These are phyloP conservation scores for Eutrema heterophyllum DNA, from an alignment of 345 rosid genomes.

Conservation along the genomic window DNA sequence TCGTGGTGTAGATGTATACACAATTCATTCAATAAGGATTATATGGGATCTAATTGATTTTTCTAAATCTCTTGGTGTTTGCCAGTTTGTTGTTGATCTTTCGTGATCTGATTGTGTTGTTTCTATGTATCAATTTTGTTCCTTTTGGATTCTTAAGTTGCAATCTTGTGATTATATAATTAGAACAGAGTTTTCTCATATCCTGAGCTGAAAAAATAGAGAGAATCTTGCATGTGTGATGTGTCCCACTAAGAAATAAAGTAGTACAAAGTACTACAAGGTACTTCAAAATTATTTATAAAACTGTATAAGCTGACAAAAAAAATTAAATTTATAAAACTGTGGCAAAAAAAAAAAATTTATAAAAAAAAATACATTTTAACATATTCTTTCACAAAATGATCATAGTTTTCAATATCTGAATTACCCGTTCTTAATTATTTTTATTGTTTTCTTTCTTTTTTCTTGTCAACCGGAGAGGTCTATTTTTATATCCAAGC, in stretches of 20 bases:
- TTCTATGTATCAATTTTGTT: neutral
- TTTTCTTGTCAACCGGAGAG: no score
- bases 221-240: conserved; percentile 30
- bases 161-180: neutral
- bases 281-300: neutral
- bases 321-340: no score
- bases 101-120: neutral
- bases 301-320: neutral
- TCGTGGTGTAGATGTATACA: neutral
- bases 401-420: neutral
- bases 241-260: conserved; percentile 6
- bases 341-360: no score
- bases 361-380: no score
- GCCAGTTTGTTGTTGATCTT: conserved; percentile 2
- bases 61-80: neutral
- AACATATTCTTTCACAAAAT: neutral
- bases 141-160: conserved; percentile 5
- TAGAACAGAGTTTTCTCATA: neutral
- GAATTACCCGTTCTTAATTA: no score
- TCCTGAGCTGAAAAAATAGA: neutral
- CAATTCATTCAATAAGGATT: neutral
- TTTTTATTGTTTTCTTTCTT: no score
- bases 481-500: neutral
- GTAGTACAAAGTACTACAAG: conserved; percentile 17
- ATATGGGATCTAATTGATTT: neutral